Evolutionary conservation across 345 rosid genomes (phyloP).

Genomic region (Eucalyptus tenuipes): DNA sequence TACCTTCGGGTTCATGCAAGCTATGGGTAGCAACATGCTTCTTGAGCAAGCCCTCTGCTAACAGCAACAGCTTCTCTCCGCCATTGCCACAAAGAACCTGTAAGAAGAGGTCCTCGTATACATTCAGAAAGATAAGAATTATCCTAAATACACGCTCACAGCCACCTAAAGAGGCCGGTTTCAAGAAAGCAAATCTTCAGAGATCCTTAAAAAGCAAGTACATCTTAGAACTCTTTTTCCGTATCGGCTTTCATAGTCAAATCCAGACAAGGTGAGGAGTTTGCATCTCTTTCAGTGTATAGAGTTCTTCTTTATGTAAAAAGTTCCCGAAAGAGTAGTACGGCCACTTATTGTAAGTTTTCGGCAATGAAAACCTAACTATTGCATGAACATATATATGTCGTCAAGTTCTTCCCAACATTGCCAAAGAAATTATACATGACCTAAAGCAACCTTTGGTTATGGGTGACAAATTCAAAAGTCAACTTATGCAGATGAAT

Average conservation of each 20-base stretch:
- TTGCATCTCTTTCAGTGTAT: neutral
- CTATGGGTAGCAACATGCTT: slow-evolving; percentile 85
- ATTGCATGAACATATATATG: neutral
- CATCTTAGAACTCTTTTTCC: neutral
- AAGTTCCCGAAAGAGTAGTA: neutral
- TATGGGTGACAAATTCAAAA: neutral
- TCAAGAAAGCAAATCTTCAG: neutral
- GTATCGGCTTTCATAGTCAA: neutral
- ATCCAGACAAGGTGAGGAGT: neutral
- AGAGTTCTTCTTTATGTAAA: neutral
- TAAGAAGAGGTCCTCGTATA: neutral
- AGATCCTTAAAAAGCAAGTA: neutral
- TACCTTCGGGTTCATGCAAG: slow-evolving; percentile 98
- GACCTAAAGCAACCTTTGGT: neutral
- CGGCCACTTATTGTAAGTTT: neutral
- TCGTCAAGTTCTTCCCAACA: neutral
- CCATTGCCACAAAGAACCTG: slow-evolving; percentile 88
- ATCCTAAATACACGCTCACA: neutral
- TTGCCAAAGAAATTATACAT: neutral
- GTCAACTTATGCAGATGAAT: neutral
- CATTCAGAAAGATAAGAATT: neutral
- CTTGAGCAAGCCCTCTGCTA: slow-evolving; percentile 91
- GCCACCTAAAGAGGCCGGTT: neutral
- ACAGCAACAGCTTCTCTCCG: slow-evolving; percentile 65
- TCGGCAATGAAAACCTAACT: neutral